Base-by-base conservation (phyloP, 352 stramenopile species). In the Globisporangium paroecandrum region DNA sequence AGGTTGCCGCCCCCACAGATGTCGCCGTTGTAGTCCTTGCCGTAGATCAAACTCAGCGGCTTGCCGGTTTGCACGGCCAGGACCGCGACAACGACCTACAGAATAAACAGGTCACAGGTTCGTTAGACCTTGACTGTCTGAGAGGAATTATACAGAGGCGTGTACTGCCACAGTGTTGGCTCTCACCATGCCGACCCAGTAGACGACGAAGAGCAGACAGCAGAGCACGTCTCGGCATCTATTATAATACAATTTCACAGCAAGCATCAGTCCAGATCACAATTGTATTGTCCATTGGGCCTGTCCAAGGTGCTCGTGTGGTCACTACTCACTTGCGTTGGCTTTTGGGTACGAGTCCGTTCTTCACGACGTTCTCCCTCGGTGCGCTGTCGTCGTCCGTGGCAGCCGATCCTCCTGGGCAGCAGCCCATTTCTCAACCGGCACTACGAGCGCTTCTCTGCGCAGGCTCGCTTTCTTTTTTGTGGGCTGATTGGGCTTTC, bases 161-260 rank as follows among this genome's bases (percentile, higher is more conserved):
- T 43, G 10, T 18, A 43, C 15, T 47, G 20, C 41, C 4, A 47
- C 13, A 47, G 41, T 29, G 55, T 4, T 24, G 9, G 20, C 47
- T 58, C 70, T 32, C 29, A 88, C 82, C 85, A 95, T 95, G 32
- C 89, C 85, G 29, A 94, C 51, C 88, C 89, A 95, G 73, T 92
- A 95, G 43, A 92, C 79, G n/a, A 93, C 49, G 65, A 97, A 97
- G 24, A 95, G 64, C 10, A 93, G 62, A 27, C 87, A 90, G 71
- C 89, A 97, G 6, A 94, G 65, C 9, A 87, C 76, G 62, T 97
- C 89, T 43, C 87, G 87, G 56, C 87, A 95, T 64, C 87, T 94
- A 43, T 24, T 51, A n/a, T 29, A 58, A 20, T 46, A 10, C 12
- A 43, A 46, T 32, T 18, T 29, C 55, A 3, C 5, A 10, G 6